Evolutionary conservation across 177 flowering plant species (phyloP), one percentile per base, ranked within the genome.

Genomic region (Vitis hybrid): DNA sequence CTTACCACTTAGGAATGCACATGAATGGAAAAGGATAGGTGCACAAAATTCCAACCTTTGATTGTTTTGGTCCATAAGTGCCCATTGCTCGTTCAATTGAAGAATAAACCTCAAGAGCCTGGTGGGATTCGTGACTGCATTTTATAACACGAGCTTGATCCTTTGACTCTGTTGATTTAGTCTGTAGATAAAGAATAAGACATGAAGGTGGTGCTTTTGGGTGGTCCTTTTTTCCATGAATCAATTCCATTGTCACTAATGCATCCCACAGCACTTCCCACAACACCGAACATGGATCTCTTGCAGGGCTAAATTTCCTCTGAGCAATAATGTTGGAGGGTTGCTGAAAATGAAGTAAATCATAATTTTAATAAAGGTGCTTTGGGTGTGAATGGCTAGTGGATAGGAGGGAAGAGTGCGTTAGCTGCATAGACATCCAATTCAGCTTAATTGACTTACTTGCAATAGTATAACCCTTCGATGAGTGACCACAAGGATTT

Each of bases 251-350:
- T 35, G 90, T 89, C 19, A 79, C 76, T 15, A 96, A 88, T 74
- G 83, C 86, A 78, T 84, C 88, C 99, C 94, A 96, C 62, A 79
- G 66, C 14, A 96, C 95, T 80, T 92, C 98, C 99, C 99, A 96
- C 73, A 86, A 64, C 46, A 96, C 89, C 4, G 92, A 87, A 80
- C 99, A 96, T 54, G 97, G 93, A 78, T 96, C 99, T 75, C 91
- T 89, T 35, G 88, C 97, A 18, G 98, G 95, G 80, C 82, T 96
- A 78, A 92, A 96, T 79, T 92, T 96, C 71, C 81, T 91, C 75
- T 96, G 99, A 68, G 83, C 84, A 64, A 94, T 81, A 49, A 88
- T 80, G 78, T 82, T 87, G 51, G 85, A 71, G 11, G 99, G 85
- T 87, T 91, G 94, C 97, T 90, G 91, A 56, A 70, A 79, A 62